Evolutionary conservation across 225 moss, liverwort and hornwort genomes (phyloP), one percentile per base, ranked within the genome.

Genomic region (Physcomitrellopsis africana): DNA sequence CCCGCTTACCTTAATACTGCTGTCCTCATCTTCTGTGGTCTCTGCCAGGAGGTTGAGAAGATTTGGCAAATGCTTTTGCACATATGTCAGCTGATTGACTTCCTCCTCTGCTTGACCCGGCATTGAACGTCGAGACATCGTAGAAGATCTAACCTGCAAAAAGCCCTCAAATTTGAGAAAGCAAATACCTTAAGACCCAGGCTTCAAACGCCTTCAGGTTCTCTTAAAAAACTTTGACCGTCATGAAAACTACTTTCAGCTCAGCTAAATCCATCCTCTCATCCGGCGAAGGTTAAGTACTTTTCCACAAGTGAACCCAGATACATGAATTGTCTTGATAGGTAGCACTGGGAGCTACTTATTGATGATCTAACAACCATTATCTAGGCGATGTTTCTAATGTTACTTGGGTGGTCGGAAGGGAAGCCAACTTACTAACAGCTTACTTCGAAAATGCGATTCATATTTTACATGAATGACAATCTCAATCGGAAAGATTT

Each of bases 81-180:
- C 70, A 65, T 82, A 92, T 64, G 89, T 70, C 84, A 92, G 71
- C 71, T 92, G 92, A 64, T 90, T 81, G 19, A 84, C 82, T 73
- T 92, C 92, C 76, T 92, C 92, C 63, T 92, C 92, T 63, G 89
- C 92, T 75, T 89, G 92, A 61, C 89, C 82, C 29, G 92, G 89
- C 82, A 92, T 82, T 19, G 68, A 78, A 51, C 90, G 73, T 69
- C 90, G 83, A 63, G 89, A 72, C 15, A 63, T 29, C 60, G 72
- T 11, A 5, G 60, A 52, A 69, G 82, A 83, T 82, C 84, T 84
- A 44, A 81, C 78, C 92, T 89, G 83, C 81, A 79, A 9, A 27
- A 67, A 18, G 59, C 58, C 19, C 49, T 42, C 56, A 69, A 51
- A 68, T 53, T 77, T 52, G 46, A 62, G 43, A 69, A 42, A 64